Evolutionary conservation across 768 basidiomycete genomes (phyloP).

Genomic region (Boletus sensibilis): DNA sequence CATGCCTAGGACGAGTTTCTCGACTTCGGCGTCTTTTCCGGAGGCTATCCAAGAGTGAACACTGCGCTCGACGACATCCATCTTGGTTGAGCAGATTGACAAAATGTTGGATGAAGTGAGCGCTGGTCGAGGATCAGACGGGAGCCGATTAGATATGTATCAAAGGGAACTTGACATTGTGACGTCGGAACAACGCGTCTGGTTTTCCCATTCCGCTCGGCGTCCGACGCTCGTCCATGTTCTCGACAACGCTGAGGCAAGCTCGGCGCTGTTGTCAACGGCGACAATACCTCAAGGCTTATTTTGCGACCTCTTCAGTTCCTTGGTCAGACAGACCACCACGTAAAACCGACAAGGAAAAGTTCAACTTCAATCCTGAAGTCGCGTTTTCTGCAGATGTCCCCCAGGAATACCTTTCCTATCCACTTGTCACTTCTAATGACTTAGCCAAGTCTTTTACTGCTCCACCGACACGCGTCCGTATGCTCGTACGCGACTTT

Average conservation of each 20-base stretch:
- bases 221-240: conserved; percentile 16
- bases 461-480: conserved; percentile 74
- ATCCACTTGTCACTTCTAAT: conserved; percentile 67
- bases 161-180: not conserved
- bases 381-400: conserved; percentile 52
- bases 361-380: conserved; percentile 75
- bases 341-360: conserved; percentile 40
- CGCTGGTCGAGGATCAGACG: not conserved
- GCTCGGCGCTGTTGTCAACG: conserved; percentile 19
- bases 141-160: conserved; percentile 9
- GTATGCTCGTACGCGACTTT: conserved; percentile 94
- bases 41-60: conserved; percentile 75
- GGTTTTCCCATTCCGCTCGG: conserved; percentile 7
- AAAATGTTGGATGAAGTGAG: not conserved
- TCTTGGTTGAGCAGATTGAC: conserved; percentile 11
- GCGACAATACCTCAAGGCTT: conserved; percentile 25
- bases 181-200: conserved; percentile 5
- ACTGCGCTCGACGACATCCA: conserved; percentile 49
- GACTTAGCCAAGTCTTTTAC: conserved; percentile 51
- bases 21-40: conserved; percentile 57
- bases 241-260: conserved; percentile 19
- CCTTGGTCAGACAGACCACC: conserved; percentile 12
- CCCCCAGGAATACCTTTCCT: conserved; percentile 45
- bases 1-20: conserved; percentile 60
- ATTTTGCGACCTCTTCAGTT: conserved; percentile 23